These are phyloP conservation scores for Clonostachys solani DNA, from an alignment of 2,329 filamentous ascomycete genomes.

Conservation along the genomic window DNA sequence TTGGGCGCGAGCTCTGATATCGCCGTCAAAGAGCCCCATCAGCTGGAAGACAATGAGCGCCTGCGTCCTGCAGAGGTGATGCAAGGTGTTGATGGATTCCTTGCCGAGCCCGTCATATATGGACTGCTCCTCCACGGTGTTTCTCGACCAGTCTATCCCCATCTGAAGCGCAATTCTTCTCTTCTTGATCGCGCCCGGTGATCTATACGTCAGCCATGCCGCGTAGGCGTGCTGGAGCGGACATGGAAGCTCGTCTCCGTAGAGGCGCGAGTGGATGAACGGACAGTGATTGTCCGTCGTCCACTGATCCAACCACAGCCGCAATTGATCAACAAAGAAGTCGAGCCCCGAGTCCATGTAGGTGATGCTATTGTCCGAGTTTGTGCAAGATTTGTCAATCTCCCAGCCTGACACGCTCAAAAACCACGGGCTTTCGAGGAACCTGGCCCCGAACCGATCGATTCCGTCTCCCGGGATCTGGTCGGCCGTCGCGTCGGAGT, in stretches of 20 bases:
- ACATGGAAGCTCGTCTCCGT: slow-evolving; percentile 1
- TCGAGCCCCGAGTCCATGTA: slow-evolving; percentile 1
- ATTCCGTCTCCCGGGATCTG: not conserved
- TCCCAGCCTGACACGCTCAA: not conserved
- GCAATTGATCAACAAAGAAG: slow-evolving; percentile 1
- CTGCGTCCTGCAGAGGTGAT: slow-evolving; percentile 3
- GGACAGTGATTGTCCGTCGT: not conserved
- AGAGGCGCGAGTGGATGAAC: slow-evolving; percentile 3
- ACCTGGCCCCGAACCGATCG: not conserved
- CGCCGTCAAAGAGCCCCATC: slow-evolving; percentile 6
- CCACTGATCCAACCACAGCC: slow-evolving; percentile 4
- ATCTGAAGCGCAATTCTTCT: slow-evolving; percentile 1
- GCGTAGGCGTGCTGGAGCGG: slow-evolving; percentile 1
- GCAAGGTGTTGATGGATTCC: not conserved
- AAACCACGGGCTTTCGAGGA: not conserved
- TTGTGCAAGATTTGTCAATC: not conserved
- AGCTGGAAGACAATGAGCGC: slow-evolving; percentile 2
- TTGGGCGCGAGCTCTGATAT: slow-evolving; percentile 1
- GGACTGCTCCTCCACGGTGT: slow-evolving; percentile 2
- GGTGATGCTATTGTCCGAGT: not conserved
- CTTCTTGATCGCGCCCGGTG: not conserved
- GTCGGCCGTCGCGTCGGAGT: not conserved
- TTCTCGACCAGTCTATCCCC: not conserved
- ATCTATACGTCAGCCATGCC: not conserved
- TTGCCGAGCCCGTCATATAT: not conserved